phyloP scores from a whole-genome alignment of 805 yeast genomes.

The Torulaspora delbrueckii region DNA sequence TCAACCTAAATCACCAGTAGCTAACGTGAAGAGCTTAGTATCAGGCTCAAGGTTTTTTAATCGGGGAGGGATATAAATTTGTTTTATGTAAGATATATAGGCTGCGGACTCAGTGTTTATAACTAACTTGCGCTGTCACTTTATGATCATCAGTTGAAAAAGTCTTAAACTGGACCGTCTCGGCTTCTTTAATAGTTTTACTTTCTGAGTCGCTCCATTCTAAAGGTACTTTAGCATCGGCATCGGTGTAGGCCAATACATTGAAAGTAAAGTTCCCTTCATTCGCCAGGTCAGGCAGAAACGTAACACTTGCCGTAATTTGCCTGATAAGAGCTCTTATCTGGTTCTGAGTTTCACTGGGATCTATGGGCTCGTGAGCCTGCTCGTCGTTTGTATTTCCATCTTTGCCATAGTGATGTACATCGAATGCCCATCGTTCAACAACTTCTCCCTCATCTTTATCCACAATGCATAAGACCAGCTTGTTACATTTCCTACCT shows the following conservation, averaged over 20 bases:
- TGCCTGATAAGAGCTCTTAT: conserved; percentile 86
- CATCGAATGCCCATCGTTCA: conserved; percentile 84
- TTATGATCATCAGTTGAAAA: conserved; percentile 65
- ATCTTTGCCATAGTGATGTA: conserved; percentile 38
- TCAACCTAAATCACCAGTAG: conserved; percentile 12
- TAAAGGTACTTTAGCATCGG: conserved; percentile 58
- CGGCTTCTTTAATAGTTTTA: conserved; percentile 52
- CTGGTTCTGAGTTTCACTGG: conserved; percentile 53
- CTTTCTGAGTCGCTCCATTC: conserved; percentile 84
- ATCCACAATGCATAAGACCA: conserved; percentile 69
- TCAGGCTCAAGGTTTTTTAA: conserved; percentile 23
- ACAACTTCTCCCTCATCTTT: conserved; percentile 61
- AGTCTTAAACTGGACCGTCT: conserved; percentile 62
- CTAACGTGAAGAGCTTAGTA: conserved; percentile 19
- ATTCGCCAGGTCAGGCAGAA: conserved; percentile 64
- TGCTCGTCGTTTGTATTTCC: conserved; percentile 7
- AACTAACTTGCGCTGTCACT: conserved; percentile 65
- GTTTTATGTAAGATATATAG: background rate
- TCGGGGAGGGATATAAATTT: conserved; percentile 16
- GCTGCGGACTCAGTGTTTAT: conserved; percentile 24
- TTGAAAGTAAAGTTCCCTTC: conserved; percentile 69
- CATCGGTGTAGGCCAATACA: conserved; percentile 77
- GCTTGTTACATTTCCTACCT: conserved; percentile 58
- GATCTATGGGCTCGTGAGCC: conserved; percentile 30
- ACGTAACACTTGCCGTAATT: conserved; percentile 81